phyloP scores from a whole-genome alignment of 202 grass and related monocot species.

The Eragrostis tef region DNA sequence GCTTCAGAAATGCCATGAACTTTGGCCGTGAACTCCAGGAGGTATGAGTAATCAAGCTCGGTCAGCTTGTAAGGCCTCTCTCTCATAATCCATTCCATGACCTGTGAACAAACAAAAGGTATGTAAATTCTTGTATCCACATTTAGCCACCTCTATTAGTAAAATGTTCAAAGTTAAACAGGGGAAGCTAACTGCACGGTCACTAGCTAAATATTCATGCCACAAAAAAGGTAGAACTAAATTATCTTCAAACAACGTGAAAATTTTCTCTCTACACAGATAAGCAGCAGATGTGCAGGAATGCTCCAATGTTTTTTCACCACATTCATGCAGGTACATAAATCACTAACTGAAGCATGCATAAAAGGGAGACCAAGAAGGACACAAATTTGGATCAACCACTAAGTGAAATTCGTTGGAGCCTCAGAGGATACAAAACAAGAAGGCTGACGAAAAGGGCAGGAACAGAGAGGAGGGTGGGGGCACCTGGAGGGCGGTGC shows the following conservation, averaged over 20 bases:
- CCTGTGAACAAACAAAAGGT: conserved; percentile 37
- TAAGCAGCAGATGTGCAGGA: neutral
- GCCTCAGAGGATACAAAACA: neutral
- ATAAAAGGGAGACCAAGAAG: neutral
- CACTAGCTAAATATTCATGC: neutral
- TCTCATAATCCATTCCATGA: conserved; percentile 94
- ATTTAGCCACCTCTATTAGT: neutral
- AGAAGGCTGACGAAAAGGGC: neutral
- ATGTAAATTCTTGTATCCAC: neutral
- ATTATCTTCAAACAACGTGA: neutral
- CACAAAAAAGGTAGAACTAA: conserved; percentile 3
- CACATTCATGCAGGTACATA: neutral
- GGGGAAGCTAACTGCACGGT: neutral
- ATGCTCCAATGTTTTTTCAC: neutral
- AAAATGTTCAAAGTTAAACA: neutral
- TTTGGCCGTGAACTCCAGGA: conserved; percentile 92
- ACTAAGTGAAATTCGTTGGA: neutral
- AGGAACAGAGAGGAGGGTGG: neutral
- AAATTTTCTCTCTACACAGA: neutral
- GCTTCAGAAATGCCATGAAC: conserved; percentile 77
- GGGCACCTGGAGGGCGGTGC: conserved; percentile 67
- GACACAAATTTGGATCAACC: neutral
- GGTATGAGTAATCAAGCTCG: conserved; percentile 89
- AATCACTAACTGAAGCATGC: neutral
- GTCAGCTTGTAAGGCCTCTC: conserved; percentile 92